A percentile compares a stretch with the other conserved stretches of the same genome.
Conservation (phyloP, 1,139 yeast genomes). For the Tardiomyces blankii region DNA sequence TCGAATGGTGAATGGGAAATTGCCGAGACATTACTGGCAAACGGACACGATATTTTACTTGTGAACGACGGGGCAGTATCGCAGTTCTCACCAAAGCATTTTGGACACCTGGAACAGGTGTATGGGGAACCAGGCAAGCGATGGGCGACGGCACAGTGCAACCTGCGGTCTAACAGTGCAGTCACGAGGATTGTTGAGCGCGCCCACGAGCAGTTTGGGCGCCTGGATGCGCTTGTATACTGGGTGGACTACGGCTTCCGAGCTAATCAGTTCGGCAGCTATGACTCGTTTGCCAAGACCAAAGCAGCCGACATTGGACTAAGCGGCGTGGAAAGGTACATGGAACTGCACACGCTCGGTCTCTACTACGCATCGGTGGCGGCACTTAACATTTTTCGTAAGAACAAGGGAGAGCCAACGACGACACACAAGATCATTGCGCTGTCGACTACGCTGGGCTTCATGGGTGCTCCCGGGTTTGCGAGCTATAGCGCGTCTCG, state of each 20-base stretch:
- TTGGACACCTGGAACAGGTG: background rate
- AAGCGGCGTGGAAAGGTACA: background rate
- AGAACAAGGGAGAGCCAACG: background rate
- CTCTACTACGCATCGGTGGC: background rate
- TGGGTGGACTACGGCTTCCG: conserved; percentile 7
- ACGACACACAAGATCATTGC: conserved; percentile 1
- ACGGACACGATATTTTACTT: conserved; percentile 2
- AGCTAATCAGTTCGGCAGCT: background rate
- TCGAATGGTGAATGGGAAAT: conserved; percentile 6
- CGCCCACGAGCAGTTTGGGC: conserved; percentile 4
- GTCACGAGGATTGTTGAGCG: background rate
- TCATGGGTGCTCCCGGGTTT: conserved; percentile 11
- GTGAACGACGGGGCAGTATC: conserved; percentile 1
- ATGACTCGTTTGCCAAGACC: background rate
- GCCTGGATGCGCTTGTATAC: conserved; percentile 7
- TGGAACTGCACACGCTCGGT: background rate
- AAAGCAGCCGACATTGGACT: background rate
- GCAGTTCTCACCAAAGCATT: conserved; percentile 4
- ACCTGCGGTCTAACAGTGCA: background rate
- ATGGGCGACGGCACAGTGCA: background rate
- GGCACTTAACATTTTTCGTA: background rate
- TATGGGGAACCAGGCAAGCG: conserved; percentile 4
- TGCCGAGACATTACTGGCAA: conserved; percentile 3
- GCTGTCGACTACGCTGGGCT: conserved; percentile 8
- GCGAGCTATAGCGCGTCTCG: conserved; percentile 13